Base-by-base conservation (phyloP, 176 grass and related monocot species). In the Echinochloa phyllopogon region DNA sequence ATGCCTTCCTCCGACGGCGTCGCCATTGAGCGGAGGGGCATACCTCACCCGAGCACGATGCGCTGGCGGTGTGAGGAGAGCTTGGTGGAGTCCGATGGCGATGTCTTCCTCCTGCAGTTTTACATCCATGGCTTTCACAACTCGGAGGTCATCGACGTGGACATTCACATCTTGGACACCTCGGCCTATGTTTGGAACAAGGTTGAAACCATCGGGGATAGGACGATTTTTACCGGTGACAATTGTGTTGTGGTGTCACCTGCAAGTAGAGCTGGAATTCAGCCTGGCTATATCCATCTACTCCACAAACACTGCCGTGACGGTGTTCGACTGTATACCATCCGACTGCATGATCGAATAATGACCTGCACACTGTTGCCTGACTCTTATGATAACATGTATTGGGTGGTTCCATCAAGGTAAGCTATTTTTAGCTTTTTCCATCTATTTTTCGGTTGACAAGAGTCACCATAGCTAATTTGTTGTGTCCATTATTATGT, bases 191-290 rank as follows among this genome's bases (percentile, higher is more conserved):
- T 24, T 64, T 85, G 82, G 82, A 60, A 51, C 12, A 63, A 36
- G 56, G 82, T 85, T 12, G 69, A 85, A 29, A 66, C 23, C 82
- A 85, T 85, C 55, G 56, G 40, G 3, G 82, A 76, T 62, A 14
- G 27, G 25, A 3, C 27, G 6, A 36, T 64, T 17, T 64, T 64
- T 65, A 29, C 39, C 73, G 71, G 24, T 5, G 71, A 76, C 24
- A 23, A 66, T 65, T 23, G 18, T n/a, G 82, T 37, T 8, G 66
- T 39, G 12, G 43, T 72, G 0, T 36, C 39, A 5, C 10, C 9
- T 65, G 40, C 71, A 37, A 9, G 65, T 0, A 63, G 45, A 51
- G 68, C 41, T 48, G 38, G 7, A 24, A 16, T 85, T 5, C 58
- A 37, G 8, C 39, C 43, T 11, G 56, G 70, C 25, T 85, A 43